Conservation (phyloP, 2,329 filamentous ascomycete genomes). For the Capronia americana region DNA sequence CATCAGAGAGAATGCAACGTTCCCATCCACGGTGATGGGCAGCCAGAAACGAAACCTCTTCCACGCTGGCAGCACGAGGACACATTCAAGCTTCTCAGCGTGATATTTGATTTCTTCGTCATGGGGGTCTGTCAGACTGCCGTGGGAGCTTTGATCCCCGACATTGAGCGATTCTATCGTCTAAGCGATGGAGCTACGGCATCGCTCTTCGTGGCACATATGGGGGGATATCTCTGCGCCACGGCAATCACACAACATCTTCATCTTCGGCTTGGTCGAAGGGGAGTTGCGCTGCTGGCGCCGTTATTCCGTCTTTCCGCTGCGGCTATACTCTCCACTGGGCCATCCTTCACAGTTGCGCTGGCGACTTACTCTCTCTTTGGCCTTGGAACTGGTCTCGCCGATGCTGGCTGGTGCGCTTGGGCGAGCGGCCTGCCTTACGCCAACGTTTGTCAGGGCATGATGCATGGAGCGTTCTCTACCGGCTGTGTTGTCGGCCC, state of each 20-base stretch:
- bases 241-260: constrained; percentile 50
- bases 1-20: neutral
- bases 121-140: constrained; percentile 19
- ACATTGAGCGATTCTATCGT: constrained; percentile 50
- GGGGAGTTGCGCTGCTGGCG: constrained; percentile 51
- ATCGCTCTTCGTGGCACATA: constrained; percentile 52
- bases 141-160: constrained; percentile 41
- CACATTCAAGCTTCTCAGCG: constrained; percentile 17
- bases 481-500: constrained; percentile 50
- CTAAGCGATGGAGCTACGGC: constrained; percentile 54
- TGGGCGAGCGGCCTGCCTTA: constrained; percentile 52
- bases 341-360: constrained; percentile 45
- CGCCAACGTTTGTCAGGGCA: constrained; percentile 50
- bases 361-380: constrained; percentile 44
- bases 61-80: constrained; percentile 1
- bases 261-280: constrained; percentile 51
- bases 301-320: constrained; percentile 48
- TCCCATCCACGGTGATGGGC: neutral
- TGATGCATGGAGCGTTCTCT: constrained; percentile 52
- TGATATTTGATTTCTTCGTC: constrained; percentile 20
- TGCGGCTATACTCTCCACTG: constrained; percentile 41
- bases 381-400: constrained; percentile 49
- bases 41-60: neutral
- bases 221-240: constrained; percentile 54
- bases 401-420: constrained; percentile 55